Conservation (phyloP, 345 rosid species). For the Hypericum perforatum region DNA sequence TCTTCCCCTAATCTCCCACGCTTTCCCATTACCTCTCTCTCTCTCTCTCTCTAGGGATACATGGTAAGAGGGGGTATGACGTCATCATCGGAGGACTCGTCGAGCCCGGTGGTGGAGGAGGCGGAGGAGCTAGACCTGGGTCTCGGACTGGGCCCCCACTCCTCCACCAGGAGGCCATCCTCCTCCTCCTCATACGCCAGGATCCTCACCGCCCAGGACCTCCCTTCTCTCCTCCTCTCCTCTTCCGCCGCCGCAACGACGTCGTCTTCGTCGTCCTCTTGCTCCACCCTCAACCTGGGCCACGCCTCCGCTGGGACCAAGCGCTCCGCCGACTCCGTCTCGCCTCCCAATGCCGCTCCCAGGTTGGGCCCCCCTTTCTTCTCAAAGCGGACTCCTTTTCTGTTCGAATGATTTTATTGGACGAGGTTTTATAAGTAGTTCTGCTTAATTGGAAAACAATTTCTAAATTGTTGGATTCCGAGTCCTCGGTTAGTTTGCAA, state of each 20-base stretch:
- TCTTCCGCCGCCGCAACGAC: conserved; percentile 28
- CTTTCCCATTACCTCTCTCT: too few relatives aligned
- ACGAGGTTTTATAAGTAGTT: background rate
- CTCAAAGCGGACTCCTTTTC: too few relatives aligned
- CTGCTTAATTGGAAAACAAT: too few relatives aligned
- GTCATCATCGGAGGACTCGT: conserved; percentile 65
- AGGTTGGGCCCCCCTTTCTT: conserved; percentile 28
- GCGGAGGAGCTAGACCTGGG: conserved; percentile 54
- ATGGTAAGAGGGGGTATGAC: too few relatives aligned
- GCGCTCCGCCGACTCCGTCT: conserved; percentile 61
- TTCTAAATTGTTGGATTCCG: too few relatives aligned
- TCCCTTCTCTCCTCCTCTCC: conserved; percentile 21
- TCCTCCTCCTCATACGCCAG: conserved; percentile 28
- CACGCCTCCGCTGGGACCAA: conserved; percentile 44
- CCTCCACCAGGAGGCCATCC: conserved; percentile 11
- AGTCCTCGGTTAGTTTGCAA: too few relatives aligned
- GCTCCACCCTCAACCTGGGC: conserved; percentile 34
- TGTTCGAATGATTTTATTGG: background rate
- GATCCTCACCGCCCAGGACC: conserved; percentile 47
- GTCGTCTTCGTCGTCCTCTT: conserved; percentile 33
- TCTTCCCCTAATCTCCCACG: too few relatives aligned
- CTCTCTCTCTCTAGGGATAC: too few relatives aligned
- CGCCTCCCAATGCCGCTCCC: conserved; percentile 24
- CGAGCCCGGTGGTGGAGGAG: conserved; percentile 40
- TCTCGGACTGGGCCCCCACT: conserved; percentile 50